Conservation (phyloP, 768 basidiomycete genomes). For the Steccherinum ochraceum region DNA sequence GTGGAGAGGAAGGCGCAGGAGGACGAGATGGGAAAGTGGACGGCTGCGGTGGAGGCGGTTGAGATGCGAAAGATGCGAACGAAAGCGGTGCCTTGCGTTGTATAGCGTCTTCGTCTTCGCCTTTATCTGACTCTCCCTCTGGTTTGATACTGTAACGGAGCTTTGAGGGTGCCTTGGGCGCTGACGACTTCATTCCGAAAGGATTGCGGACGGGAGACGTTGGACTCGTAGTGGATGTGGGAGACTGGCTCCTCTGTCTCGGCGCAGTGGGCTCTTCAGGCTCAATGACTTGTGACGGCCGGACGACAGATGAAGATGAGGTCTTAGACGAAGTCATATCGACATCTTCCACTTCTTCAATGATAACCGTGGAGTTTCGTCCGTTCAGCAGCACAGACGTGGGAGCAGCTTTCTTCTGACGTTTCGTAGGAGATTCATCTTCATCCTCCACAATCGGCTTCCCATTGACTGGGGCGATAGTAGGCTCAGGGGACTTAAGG, state of each 20-base stretch:
- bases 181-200: conserved; percentile 39
- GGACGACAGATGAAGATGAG: conserved; percentile 16
- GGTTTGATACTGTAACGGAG: conserved; percentile 66
- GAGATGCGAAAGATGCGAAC: not conserved
- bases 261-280: conserved; percentile 21
- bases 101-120: conserved; percentile 1
- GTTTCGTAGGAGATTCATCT: conserved; percentile 38
- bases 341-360: conserved; percentile 30
- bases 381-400: conserved; percentile 1
- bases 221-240: conserved; percentile 9
- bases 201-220: conserved; percentile 3
- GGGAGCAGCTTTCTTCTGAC: conserved; percentile 33
- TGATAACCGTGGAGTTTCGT: conserved; percentile 3
- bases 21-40: conserved; percentile 15
- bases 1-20: conserved; percentile 17
- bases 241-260: conserved; percentile 1
- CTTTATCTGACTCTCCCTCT: conserved; percentile 35
- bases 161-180: conserved; percentile 75
- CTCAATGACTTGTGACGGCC: conserved; percentile 36
- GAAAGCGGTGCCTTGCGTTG: conserved; percentile 5
- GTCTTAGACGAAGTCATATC: conserved; percentile 22
- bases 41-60: not conserved
- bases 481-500: conserved; percentile 15
- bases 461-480: conserved; percentile 7
- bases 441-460: conserved; percentile 34